Base-by-base conservation (phyloP, 345 rosid species). In the Populus tremula region DNA sequence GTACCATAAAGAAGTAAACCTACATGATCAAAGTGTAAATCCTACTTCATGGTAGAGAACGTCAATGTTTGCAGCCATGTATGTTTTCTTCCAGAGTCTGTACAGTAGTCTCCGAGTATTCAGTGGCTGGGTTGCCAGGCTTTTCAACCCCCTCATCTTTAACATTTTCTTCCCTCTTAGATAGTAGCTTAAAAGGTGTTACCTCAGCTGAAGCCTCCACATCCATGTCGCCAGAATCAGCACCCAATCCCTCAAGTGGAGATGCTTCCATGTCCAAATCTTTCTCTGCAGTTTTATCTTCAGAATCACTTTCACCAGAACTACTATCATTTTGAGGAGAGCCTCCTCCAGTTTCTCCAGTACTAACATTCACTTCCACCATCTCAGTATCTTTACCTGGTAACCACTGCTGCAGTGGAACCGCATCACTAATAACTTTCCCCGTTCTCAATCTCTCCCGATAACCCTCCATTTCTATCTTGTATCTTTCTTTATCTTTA, bases 401-500 rank as follows among this genome's bases (percentile, higher is more conserved):
- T 67, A 85, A 83, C 70, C 91, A 83, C 81, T 91, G 97, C 79
- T 89, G 96, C 50, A 92, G 62, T 16, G 97, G 96, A 54, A 91
- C 82, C 61, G 92, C 97, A 66, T 89, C 84, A 14, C 92, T 89
- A 66, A 91, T 79, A 5, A 90, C 80, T 84, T 84, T 88, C 39
- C 88, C 93, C 2, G 84, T 84, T 84, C 84, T 90, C 76, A 85
- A 79, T 73, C 88, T 90, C 88, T 91, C 95, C 81, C 87, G 83
- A 84, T 96, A 94, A 74, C 79, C 89, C 80, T 89, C 97, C 99
- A 94, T 92, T 85, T 96, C 98, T 75, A 66, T 62, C 86, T 90
- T 83, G 81, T 96, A 96, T 70, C 99, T 78, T 90, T 96, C 97
- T 84, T 91, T 96, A 63, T 96, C 99, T 82, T 85, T 83, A 68